Percentiles rank a stretch among this genome's conserved stretches.
Conservation (phyloP, 2,329 filamentous ascomycete genomes). For the Aspergillus fumigatiaffinis region DNA sequence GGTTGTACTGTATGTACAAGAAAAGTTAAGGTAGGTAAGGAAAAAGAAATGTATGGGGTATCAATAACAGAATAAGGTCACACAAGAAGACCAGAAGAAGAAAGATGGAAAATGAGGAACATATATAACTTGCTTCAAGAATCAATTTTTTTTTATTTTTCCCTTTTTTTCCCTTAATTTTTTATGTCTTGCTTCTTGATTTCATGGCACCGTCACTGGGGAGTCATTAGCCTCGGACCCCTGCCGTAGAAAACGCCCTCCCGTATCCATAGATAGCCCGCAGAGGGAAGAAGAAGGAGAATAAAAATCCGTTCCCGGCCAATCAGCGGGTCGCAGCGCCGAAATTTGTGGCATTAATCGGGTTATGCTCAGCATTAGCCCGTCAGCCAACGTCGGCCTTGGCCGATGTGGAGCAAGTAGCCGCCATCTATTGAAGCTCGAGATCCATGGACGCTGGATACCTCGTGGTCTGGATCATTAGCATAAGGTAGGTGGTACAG, state of each 20-base stretch:
- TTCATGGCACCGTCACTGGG: neutral
- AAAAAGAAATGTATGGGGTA: neutral
- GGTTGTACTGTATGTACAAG: neutral
- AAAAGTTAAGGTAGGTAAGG: neutral
- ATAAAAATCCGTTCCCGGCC: neutral
- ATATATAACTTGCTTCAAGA: neutral
- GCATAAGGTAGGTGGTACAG: neutral
- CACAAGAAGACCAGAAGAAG: neutral
- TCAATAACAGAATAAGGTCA: neutral
- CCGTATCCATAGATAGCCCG: neutral
- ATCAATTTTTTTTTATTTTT: neutral
- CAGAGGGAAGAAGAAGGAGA: neutral
- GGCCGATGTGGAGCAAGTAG: conserved; percentile 8
- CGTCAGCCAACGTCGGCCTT: conserved; percentile 2
- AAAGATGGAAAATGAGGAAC: neutral
- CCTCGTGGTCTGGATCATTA: conserved; percentile 12
- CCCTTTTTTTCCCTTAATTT: neutral
- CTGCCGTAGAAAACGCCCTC: neutral
- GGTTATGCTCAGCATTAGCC: conserved; percentile 11
- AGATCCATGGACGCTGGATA: conserved; percentile 6
- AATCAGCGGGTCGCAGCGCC: neutral
- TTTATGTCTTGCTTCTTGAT: neutral
- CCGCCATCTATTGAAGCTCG: conserved; percentile 1
- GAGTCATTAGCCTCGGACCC: neutral
- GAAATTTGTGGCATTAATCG: conserved; percentile 3